These are phyloP conservation scores for Myxozyma geophila DNA, from an alignment of 805 yeast genomes.

Conservation along the genomic window DNA sequence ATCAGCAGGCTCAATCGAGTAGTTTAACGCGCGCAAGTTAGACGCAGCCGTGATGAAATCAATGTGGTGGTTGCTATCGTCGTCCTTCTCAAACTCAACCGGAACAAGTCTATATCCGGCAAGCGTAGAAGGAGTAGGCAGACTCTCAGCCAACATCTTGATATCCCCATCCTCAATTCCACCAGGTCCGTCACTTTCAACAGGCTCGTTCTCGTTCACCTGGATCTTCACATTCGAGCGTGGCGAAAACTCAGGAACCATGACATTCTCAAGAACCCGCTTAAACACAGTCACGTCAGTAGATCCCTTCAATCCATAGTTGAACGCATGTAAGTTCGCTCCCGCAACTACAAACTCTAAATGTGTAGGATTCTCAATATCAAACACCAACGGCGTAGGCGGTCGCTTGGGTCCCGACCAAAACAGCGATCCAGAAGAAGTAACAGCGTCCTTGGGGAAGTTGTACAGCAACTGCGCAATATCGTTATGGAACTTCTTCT, in stretches of 20 bases:
- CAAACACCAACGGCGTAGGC: constrained; percentile 82
- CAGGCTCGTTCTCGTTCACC: constrained; percentile 89
- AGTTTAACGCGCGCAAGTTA: constrained; percentile 88
- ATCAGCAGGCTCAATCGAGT: constrained; percentile 63
- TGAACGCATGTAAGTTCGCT: constrained; percentile 87
- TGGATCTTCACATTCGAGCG: constrained; percentile 77
- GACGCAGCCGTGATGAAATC: constrained; percentile 96
- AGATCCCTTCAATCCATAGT: constrained; percentile 86
- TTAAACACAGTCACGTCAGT: constrained; percentile 58
- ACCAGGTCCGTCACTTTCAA: constrained; percentile 50
- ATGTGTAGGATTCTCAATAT: constrained; percentile 75
- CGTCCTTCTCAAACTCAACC: constrained; percentile 98
- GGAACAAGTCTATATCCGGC: constrained; percentile 86
- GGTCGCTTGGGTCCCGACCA: constrained; percentile 99
- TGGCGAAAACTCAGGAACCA: constrained; percentile 73
- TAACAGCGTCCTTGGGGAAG: constrained; percentile 92
- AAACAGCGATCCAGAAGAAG: constrained; percentile 88
- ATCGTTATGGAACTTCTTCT: constrained; percentile 80
- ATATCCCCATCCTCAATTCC: constrained; percentile 65
- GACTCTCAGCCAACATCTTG: constrained; percentile 67
- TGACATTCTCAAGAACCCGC: constrained; percentile 56
- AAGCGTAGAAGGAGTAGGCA: constrained; percentile 86
- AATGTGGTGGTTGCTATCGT: constrained; percentile 94
- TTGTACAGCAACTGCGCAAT: constrained; percentile 88
- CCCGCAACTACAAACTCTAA: constrained; percentile 83